Conservation (phyloP, 2,329 filamentous ascomycete species). For the Hirsutella thompsonii region DNA sequence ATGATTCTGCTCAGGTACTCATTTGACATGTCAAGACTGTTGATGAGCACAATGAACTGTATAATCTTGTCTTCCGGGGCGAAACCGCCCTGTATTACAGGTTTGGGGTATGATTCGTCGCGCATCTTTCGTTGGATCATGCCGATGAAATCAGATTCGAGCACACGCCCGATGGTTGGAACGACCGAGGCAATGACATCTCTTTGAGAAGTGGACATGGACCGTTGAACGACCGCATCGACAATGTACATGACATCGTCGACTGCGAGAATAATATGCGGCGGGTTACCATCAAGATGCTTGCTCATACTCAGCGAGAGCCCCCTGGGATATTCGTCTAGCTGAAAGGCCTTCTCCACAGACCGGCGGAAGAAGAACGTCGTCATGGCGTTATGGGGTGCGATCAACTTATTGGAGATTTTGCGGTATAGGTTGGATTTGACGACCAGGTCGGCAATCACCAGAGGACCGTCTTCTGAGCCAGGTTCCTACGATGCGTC, state of each 20-base stretch:
- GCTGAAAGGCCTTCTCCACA: conserved; percentile 93
- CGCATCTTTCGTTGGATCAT: conserved; percentile 98
- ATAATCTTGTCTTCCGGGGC: conserved; percentile 84
- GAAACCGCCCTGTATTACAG: conserved; percentile 62
- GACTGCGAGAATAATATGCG: conserved; percentile 87
- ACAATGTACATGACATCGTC: conserved; percentile 99
- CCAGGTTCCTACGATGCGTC: conserved; percentile 29
- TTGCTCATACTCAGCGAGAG: conserved; percentile 64
- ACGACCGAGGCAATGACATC: conserved; percentile 67
- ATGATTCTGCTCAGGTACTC: conserved; percentile 88
- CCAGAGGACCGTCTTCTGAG: conserved; percentile 42
- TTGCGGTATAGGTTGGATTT: conserved; percentile 76
- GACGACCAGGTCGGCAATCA: conserved; percentile 59
- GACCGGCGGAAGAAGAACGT: conserved; percentile 95
- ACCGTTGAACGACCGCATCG: conserved; percentile 78
- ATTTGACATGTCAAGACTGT: conserved; percentile 85
- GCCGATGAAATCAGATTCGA: conserved; percentile 82
- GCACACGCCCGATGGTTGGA: conserved; percentile 64
- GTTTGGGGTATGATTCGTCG: conserved; percentile 82
- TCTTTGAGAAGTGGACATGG: conserved; percentile 73
- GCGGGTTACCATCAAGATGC: conserved; percentile 62
- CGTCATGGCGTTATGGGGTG: conserved; percentile 82
- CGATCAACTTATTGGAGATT: conserved; percentile 57
- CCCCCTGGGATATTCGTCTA: conserved; percentile 77
- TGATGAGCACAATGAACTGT: conserved; percentile 83